Evolutionary conservation across 2,329 filamentous ascomycete genomes (phyloP), one percentile per base, ranked within the genome.

Genomic region (Hirsutella rhossiliensis): DNA sequence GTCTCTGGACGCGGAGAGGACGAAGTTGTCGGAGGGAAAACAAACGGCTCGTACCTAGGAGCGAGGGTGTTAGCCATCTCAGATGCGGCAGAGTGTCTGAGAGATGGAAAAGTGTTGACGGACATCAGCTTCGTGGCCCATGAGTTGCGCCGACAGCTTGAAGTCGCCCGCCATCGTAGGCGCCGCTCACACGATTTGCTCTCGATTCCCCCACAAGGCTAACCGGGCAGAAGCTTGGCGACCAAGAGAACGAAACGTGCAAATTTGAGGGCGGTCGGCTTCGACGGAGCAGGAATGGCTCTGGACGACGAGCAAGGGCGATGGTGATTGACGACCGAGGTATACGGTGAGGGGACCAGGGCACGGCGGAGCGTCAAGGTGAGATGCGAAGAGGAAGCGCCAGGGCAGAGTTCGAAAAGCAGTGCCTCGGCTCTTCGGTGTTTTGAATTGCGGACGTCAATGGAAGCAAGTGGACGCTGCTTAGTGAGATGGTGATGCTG

Each of bases 101-200:
- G 4, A 15, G 27, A 11, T 9, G 15, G 34, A 17, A 30, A 17
- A 18, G 28, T 8, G 11, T 15, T 17, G 27, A 40, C 38, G 11
- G 73, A 96, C 92, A 78, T 98, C 92, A 62, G 92, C 84, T 63
- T 92, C 84, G 63, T 98, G 92, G 58, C 87, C 90, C 54, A 80
- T 71, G 52, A 98, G 76, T 59, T 87, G 84, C 54, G 90, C 88
- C 49, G 92, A 94, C 58, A 98, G 80, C 75, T 90, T 95, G 75
- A 87, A 97, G 61, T 88, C 82, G 64, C 74, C 70, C 82, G 75
- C 70, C 84, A 90, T 89, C 55, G 7, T 42, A 3, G 9, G 28
- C n/a, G 15, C 29, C 15, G 40, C 29, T 18, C 17, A 23, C 17
- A n/a, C 34, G 34, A 8, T 2, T 4, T 37, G 17, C 9, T 27